Conservation (phyloP, 2,329 filamentous ascomycete species). For the Microdochium nivale region DNA sequence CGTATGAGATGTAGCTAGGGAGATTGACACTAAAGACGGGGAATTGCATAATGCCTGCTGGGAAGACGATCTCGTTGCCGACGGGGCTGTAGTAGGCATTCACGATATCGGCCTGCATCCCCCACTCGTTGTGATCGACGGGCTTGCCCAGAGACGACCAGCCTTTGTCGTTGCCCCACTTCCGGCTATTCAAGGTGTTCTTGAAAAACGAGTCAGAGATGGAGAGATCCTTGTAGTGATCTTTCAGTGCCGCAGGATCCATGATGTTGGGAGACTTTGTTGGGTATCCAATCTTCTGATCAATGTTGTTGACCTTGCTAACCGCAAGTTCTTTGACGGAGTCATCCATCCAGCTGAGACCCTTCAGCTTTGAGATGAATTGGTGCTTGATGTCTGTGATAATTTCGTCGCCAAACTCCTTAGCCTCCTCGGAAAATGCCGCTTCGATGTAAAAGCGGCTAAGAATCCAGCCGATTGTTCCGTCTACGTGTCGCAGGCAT, state of each 20-base stretch:
- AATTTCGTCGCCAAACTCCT: slow-evolving; percentile 58
- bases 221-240: slow-evolving; percentile 43
- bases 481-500: slow-evolving; percentile 50
- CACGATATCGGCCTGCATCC: slow-evolving; percentile 49
- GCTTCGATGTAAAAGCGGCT: slow-evolving; percentile 64
- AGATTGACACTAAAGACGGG: slow-evolving; percentile 48
- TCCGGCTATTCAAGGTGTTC: slow-evolving; percentile 40
- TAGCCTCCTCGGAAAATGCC: slow-evolving; percentile 57
- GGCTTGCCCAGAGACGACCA: slow-evolving; percentile 52
- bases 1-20: slow-evolving; percentile 47
- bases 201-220: slow-evolving; percentile 46
- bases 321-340: slow-evolving; percentile 47
- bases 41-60: slow-evolving; percentile 57
- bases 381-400: slow-evolving; percentile 62
- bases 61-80: slow-evolving; percentile 57
- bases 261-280: slow-evolving; percentile 52
- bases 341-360: slow-evolving; percentile 51
- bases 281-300: slow-evolving; percentile 58
- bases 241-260: slow-evolving; percentile 40
- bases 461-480: slow-evolving; percentile 56
- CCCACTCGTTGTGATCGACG: slow-evolving; percentile 50
- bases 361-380: slow-evolving; percentile 41
- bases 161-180: slow-evolving; percentile 33
- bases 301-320: slow-evolving; percentile 54
- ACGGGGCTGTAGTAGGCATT: slow-evolving; percentile 57